Evolutionary conservation across 2,329 filamentous ascomycete species (phyloP).

Genomic region (Diplodia seriata): DNA sequence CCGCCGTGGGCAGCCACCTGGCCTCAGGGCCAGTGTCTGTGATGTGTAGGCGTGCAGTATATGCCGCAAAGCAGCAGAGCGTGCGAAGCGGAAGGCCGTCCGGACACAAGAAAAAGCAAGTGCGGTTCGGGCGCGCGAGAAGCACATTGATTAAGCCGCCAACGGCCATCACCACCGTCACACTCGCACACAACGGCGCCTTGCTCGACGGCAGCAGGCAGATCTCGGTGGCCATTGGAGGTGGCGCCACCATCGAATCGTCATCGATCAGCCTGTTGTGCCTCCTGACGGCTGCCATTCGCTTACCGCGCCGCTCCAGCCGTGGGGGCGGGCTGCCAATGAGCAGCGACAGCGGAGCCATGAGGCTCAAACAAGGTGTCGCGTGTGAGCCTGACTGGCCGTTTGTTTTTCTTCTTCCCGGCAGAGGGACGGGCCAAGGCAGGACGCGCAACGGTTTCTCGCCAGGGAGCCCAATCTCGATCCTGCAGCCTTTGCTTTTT

Average conservation of each 20-base stretch:
- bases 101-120: neutral
- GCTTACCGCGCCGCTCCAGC: neutral
- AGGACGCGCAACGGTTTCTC: neutral
- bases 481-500: conserved; percentile 9
- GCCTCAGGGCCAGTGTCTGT: neutral
- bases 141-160: conserved; percentile 11
- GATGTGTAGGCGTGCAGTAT: neutral
- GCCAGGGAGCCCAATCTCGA: conserved; percentile 12
- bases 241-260: conserved; percentile 1
- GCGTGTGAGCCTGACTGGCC: neutral
- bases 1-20: no score
- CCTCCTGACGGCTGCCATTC: conserved; percentile 13
- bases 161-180: conserved; percentile 20
- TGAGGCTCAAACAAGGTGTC: conserved; percentile 9
- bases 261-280: conserved; percentile 7
- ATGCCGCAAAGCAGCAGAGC: neutral
- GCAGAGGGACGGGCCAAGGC: neutral
- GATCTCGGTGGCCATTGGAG: conserved; percentile 1
- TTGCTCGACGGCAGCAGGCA: neutral
- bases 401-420: neutral
- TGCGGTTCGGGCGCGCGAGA: neutral
- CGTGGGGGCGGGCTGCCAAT: neutral
- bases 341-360: neutral
- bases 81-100: neutral
- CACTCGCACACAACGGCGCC: neutral